Evolutionary conservation across 2,329 filamentous ascomycete species (phyloP), one percentile per base, ranked within the genome.

Genomic region (Fusarium coicis): DNA sequence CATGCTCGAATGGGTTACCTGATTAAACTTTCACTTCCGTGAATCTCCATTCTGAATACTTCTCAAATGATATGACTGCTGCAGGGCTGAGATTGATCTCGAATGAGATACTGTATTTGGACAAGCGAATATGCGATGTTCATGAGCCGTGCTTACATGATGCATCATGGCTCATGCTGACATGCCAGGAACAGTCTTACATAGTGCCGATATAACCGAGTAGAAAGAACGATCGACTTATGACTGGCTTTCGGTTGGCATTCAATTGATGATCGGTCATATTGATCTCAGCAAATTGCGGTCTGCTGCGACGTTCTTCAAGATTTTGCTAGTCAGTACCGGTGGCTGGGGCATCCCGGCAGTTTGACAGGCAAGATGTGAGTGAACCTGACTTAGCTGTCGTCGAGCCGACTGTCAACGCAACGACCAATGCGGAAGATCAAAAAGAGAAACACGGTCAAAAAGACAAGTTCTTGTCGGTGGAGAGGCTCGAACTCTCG

Each of bases 401-500:
- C 21, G 15, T 32, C 15, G 21, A 4, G 39, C 28, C 28, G 21
- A 19, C 3, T 14, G 11, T 50, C n/a, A 53, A 21, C 7, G 2
- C n/a, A 26, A 23, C 6, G 14, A 11, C 32, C 47, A 53, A 21
- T 2, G 1, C 1, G 5, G 18, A 37, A 26, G n/a, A 16, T 5
- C 19, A 57, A 57, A 57, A 57, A 49, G 30, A 49, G 18, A 36
- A n/a, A 8, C 10, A 21, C 2, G 10, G 16, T 18, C 7, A 9
- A 36, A 18, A 57, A 36, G 9, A 16, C 19, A 18, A 5, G 2
- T 21, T n/a, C 15, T 11, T 57, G 54, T 57, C 54, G 54, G 54
- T 57, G 54, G 54, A 49, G 54, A 57, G 54, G 40, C 54, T 57
- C 54, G 54, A 57, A 57, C 54, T 57, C 54, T 57, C 54, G 54